phyloP scores from a whole-genome alignment of 2,329 filamentous ascomycete genomes.

The Fusarium sp. region DNA sequence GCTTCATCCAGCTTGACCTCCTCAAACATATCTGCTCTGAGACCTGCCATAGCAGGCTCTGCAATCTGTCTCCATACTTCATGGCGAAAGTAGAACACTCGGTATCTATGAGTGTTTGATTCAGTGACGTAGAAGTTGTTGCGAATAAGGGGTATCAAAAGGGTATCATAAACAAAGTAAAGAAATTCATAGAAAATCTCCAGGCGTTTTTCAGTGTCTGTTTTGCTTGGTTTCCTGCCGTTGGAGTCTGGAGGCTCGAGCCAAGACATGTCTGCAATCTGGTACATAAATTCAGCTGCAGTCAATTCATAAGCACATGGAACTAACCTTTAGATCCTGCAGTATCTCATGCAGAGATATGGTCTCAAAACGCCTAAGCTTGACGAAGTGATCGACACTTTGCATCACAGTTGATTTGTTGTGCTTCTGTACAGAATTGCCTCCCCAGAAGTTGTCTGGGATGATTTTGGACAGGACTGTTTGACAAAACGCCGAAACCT shows the following conservation, averaged over 20 bases:
- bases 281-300: not conserved
- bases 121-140: constrained; percentile 96
- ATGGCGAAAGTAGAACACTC: constrained; percentile 93
- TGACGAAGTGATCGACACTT: constrained; percentile 82
- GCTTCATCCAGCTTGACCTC: constrained; percentile 74
- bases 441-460: constrained; percentile 81
- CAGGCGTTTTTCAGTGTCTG: constrained; percentile 79
- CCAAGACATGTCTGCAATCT: constrained; percentile 81
- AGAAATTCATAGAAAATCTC: constrained; percentile 88
- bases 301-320: not conserved
- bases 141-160: constrained; percentile 87
- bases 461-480: constrained; percentile 80
- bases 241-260: constrained; percentile 68
- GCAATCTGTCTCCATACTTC: constrained; percentile 87
- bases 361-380: constrained; percentile 83
- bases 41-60: constrained; percentile 75
- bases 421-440: constrained; percentile 61
- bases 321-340: constrained; percentile 78
- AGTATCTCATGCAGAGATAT: constrained; percentile 82
- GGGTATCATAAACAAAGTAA: constrained; percentile 93
- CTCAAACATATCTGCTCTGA: constrained; percentile 83
- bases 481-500: constrained; percentile 89
- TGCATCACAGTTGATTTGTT: constrained; percentile 75
- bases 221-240: constrained; percentile 71
- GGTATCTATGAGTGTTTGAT: constrained; percentile 82